Evolutionary conservation across 2,329 filamentous ascomycete species (phyloP), one percentile per base, ranked within the genome.

Genomic region (Diaporthe citri): DNA sequence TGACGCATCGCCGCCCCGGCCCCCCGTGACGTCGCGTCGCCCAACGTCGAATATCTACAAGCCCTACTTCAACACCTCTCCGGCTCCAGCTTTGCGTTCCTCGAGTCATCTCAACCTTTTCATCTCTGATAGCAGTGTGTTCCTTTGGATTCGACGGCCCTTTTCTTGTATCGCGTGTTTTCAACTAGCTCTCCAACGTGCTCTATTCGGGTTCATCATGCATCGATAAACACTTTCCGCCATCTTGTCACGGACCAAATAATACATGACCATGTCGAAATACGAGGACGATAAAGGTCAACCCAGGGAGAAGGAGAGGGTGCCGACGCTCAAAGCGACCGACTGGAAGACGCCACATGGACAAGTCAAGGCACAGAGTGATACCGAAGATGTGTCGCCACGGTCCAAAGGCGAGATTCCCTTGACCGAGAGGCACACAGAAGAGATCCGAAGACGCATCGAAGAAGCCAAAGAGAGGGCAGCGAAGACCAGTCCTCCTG

Each of bases 391-490:
- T 55, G 72, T 76, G 28, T 76, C 72, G 43, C 74, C 74, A 17
- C 57, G 74, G 51, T 76, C 74, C 9, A 70, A 55, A 60, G 74
- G 74, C 72, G 66, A 71, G 22, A 71, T 71, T 22, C 74, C 74
- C 22, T 22, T 76, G 34, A 64, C 46, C 20, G 41, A 67, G 28
- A 67, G 59, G 46, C 66, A 74, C 20, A 71, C 57, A n/a, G 74
- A 71, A 52, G 74, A 74, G 31, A 76, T 71, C 20, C 60, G 66
- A 51, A 74, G 72, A 52, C 69, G 46, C 17, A 46, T 70, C 43
- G 74, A 76, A 22, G 72, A 71, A 17, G 25, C 20, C 31, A 71
- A 57, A 48, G 72, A 56, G 13, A 64, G 31, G 52, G 73, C 64
- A 55, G 46, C 72, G 9, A 71, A 56, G 39, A 56, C 57, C 15